Evolutionary conservation across 257 asterid genomes (phyloP), one percentile per base, ranked within the genome.

Genomic region (Thymus mandschuricus): DNA sequence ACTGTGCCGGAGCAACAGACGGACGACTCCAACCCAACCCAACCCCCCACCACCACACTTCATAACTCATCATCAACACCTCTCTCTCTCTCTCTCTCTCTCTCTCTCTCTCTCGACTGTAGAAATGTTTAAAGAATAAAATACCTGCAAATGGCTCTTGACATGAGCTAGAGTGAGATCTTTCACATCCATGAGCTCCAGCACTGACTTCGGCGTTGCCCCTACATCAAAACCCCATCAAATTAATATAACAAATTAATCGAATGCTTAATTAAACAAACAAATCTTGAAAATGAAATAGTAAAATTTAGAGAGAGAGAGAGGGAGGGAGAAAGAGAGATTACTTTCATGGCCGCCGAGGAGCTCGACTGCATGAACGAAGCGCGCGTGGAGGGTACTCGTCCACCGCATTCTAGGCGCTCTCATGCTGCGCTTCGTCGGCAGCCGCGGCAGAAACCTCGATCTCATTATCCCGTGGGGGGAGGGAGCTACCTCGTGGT

Each of bases 381-480:
- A 92, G 1, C 97, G 92, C 6, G 96, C 90, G 75, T 90, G 98
- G 46, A 90, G 97, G 0, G 93, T 84, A 59, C 83, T 90, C 3
- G 98, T 92, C 98, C 98, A 92, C 43, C 98, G 69, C 98, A 92
- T 92, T 54, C 98, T 68, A 0, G 98, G 97, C 1, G 98, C 98
- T 67, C 97, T 85, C 92, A 83, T 86, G 86, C 88, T 88, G 27
- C 96, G 73, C 55, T 85, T 92, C 0, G 85, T 79, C 0, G 90
- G 96, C 46, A 90, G 46, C 74, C 83, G 77, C 1, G 88, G 89
- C 0, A 88, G 71, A 64, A 86, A 88, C 66, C 95, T 83, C 38
- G 96, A 84, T 76, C 97, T 86, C 84, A 86, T 71, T n/a, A 81
- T 64, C 62, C 89, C 87, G 34, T 78, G 85, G 31, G 79, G 75